phyloP scores from a whole-genome alignment of 805 yeast genomes.

The Starmera caribaea region DNA sequence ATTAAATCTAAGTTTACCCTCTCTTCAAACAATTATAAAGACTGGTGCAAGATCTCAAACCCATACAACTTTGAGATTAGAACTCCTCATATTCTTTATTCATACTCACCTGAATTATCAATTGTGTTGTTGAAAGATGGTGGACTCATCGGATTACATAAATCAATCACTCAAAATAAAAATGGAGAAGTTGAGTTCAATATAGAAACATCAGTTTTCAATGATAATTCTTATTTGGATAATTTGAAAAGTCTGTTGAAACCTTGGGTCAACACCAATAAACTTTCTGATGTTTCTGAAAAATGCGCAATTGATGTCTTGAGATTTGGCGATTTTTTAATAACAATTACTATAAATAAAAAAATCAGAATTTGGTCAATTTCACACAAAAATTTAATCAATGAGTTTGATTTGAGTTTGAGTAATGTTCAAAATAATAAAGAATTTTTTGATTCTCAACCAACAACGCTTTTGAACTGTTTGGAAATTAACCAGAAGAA shows the following conservation, averaged over 20 bases:
- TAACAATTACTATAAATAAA: conserved; percentile 47
- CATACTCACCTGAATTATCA: conserved; percentile 34
- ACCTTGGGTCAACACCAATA: conserved; percentile 11
- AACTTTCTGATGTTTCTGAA: conserved; percentile 26
- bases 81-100: conserved; percentile 41
- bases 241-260: conserved; percentile 23
- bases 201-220: conserved; percentile 39
- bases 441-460: conserved; percentile 20
- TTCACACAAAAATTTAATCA: conserved; percentile 19
- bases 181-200: conserved; percentile 3
- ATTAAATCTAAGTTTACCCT: conserved; percentile 7
- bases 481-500: conserved; percentile 2
- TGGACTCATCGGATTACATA: conserved; percentile 49
- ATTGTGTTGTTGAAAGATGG: conserved; percentile 70
- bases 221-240: conserved; percentile 40
- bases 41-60: conserved; percentile 61
- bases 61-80: conserved; percentile 58
- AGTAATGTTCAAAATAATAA: conserved; percentile 7
- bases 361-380: conserved; percentile 54
- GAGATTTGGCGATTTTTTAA: conserved; percentile 19
- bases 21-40: conserved; percentile 12
- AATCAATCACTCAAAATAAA: conserved; percentile 4
- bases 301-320: conserved; percentile 24
- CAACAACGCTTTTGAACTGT: conserved; percentile 20
- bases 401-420: conserved; percentile 13